These are phyloP conservation scores for Artemisia argyi DNA, from an alignment of 129 eudicot genomes.

Conservation along the genomic window DNA sequence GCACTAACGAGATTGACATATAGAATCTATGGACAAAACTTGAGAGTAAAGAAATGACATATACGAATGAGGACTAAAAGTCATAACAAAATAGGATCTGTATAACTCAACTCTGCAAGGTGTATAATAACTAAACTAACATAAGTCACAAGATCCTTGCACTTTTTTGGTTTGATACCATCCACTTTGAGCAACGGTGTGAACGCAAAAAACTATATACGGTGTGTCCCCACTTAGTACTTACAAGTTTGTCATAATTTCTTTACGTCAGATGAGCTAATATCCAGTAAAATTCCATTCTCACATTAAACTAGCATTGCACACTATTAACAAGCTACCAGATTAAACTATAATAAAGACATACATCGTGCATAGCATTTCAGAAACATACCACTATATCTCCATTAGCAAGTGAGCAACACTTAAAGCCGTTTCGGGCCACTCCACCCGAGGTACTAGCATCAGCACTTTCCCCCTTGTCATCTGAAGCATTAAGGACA, in stretches of 20 bases:
- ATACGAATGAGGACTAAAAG: not conserved
- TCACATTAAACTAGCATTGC: not conserved
- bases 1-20: conserved; percentile 17
- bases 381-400: conserved; percentile 94
- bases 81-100: not conserved
- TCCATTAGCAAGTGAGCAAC: conserved; percentile 84
- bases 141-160: too few species aligned
- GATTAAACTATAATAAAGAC: not conserved
- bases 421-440: conserved; percentile 76
- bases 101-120: not conserved
- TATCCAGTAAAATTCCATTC: too few species aligned
- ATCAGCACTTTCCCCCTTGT: conserved; percentile 77
- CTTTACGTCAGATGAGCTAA: too few species aligned
- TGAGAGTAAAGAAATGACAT: not conserved
- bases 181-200: too few species aligned
- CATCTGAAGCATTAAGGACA: conserved; percentile 56
- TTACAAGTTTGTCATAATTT: too few species aligned
- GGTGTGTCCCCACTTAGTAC: too few species aligned
- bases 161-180: too few species aligned
- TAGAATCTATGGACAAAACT: conserved; percentile 4
- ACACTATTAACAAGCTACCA: conserved; percentile 7
- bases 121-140: not conserved
- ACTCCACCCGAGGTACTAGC: conserved; percentile 85
- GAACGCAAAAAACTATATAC: too few species aligned
- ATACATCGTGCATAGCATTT: not conserved